phyloP scores from a whole-genome alignment of 257 asterid genomes.

The Nicotiana undulata region DNA sequence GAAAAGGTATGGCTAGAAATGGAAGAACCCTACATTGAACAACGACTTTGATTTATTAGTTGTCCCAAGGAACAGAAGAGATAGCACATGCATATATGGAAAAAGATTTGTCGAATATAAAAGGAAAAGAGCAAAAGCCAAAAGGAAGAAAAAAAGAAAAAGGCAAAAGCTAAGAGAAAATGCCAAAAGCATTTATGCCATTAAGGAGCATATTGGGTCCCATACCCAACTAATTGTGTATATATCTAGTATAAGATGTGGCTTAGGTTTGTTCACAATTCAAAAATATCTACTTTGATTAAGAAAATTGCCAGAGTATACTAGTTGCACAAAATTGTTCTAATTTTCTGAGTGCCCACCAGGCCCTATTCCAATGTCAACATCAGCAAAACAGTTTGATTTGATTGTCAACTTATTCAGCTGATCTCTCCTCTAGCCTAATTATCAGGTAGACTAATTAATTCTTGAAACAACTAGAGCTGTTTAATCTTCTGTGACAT shows the following conservation, averaged over 20 bases:
- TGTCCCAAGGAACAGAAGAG: neutral
- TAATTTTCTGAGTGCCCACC: conserved; percentile 1
- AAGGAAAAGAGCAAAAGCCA: conserved; percentile 16
- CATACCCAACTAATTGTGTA: conserved; percentile 15
- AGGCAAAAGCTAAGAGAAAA: conserved; percentile 22
- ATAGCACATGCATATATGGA: conserved; percentile 5
- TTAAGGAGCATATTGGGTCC: conserved; percentile 30
- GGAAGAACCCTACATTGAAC: neutral
- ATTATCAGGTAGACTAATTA: neutral
- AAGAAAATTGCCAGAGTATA: conserved; percentile 3
- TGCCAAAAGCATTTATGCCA: conserved; percentile 37
- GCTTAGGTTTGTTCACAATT: conserved; percentile 21
- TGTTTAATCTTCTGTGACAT: neutral
- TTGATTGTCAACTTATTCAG: neutral
- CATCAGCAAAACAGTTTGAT: conserved; percentile 6
- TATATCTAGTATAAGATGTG: conserved; percentile 28
- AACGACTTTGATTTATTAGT: neutral
- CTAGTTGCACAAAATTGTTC: conserved; percentile 22
- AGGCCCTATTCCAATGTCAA: conserved; percentile 7
- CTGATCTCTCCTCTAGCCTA: neutral
- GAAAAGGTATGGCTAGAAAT: conserved; percentile 3
- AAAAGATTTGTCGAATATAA: neutral
- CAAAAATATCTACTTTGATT: conserved; percentile 28
- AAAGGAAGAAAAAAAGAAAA: conserved; percentile 13
- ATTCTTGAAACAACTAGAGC: neutral